Base-by-base conservation (phyloP, 2,329 filamentous ascomycete species). In the Aureobasidium lini region DNA sequence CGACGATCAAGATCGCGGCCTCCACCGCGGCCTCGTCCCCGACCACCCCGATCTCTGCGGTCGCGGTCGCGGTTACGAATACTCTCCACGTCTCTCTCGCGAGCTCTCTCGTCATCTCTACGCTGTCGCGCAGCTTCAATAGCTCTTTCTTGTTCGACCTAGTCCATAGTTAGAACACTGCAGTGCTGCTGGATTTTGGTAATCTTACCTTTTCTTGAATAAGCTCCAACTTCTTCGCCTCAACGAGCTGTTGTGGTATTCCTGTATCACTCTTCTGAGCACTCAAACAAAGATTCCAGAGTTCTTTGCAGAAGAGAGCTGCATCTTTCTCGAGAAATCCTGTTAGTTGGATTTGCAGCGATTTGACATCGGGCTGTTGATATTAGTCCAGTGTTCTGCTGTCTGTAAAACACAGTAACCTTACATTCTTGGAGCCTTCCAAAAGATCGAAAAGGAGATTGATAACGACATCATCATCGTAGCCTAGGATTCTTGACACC, bases 291-390 rank as follows among this genome's bases (percentile, higher is more conserved):
- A 99, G 78, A 61, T 86, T 89, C 94, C 94, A 99, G 11, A 99
- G 76, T 63, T 96, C 90, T 71, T 95, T 93, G 73, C 93, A 96
- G 70, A 99, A 99, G 0, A 81, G 75, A 1, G 90, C 80, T 0
- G 91, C 94, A 65, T 97, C 90, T 72, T 95, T 93, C 68, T 96
- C 92, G 66, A 99, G 83, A 68, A 99, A 99, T 1, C 93, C 94
- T 1, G 90, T 94, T 64, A 99, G 85, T 68, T 95, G 88, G 66
- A 96, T 96, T 71, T 99, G 94, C 59, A 97, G 81, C 47, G 88
- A 85, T 76, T 97, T 99, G 74, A 97, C 94, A 71, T 97, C 90
- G 64, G 93, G 94, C 92, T 97, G 67, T 42, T 61, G 36, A 62
- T 23, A 28, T 63, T 9, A 62, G 60, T 23, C 6, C 31, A 34